Evolutionary conservation across 1,284 basidiomycete genomes (phyloP), one percentile per base, ranked within the genome.

Genomic region (Phlebopus sp.): DNA sequence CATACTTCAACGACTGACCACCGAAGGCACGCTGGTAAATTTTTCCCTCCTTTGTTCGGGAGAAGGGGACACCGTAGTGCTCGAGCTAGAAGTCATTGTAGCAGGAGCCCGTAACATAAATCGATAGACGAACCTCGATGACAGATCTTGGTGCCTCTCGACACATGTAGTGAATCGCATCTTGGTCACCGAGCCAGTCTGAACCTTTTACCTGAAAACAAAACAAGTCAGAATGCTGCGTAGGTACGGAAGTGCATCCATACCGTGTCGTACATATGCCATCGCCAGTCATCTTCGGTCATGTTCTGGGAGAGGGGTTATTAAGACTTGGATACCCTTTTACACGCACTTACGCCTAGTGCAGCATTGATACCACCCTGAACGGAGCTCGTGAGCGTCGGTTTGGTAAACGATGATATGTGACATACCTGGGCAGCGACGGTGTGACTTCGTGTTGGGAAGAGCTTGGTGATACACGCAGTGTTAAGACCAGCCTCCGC

Each of bases 11-110:
- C 15, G 96, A 99, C 70, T 99, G 97, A 57, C 97, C 97, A 73
- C 97, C 97, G 66, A 99, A 99, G 31, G 97, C 97, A 67, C 97
- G 91, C 71, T 99, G 97, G 75, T 99, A 99, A 66, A 99, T 99
- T 77, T 99, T 99, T 63, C 97, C 97, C 58, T 99, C 97, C 70
- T 94, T 92, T 51, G 97, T 99, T 62, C 97, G 86, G 40, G 97
- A 99, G 78, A 99, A 99, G 32, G 97, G 97, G 11, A 99, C 90
- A 74, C 97, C 97, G 64, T 89, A 99, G 75, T 98, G 96, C 72
- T 99, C 97, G 57, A 99, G 88, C 92, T 98, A 68, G 29, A 17
- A 17, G 43, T 37, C 23, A 21, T 34, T 11, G n/a, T 42, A 32
- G 14, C 13, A 37, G n/a, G 4, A 21, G 30, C 37, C n/a, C 32